Evolutionary conservation across 2,329 filamentous ascomycete genomes (phyloP).

Genomic region (Stagonosporopsis chrysanthemi): DNA sequence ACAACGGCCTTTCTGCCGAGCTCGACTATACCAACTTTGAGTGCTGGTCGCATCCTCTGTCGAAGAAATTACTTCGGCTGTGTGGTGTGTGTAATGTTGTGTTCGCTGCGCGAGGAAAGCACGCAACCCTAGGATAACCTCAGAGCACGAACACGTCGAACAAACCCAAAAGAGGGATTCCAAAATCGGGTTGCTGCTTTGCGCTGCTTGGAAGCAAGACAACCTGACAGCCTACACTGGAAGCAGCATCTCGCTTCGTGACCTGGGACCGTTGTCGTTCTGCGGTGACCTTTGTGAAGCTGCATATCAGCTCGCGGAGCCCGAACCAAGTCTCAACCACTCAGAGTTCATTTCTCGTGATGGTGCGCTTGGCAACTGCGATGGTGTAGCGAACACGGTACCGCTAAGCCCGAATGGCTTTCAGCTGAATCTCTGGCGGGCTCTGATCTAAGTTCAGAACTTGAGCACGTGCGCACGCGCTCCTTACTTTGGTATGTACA

Average conservation of each 20-base stretch:
- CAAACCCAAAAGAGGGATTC: too few species aligned
- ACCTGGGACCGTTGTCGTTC: neutral
- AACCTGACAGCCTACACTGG: too few species aligned
- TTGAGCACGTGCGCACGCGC: neutral
- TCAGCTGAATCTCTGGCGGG: slow-evolving; percentile 1
- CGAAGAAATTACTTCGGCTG: too few species aligned
- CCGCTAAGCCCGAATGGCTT: neutral
- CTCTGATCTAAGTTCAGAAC: neutral
- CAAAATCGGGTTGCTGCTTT: neutral
- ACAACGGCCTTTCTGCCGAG: too few species aligned
- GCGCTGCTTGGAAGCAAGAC: too few species aligned
- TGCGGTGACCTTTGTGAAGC: neutral
- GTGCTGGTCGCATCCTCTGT: too few species aligned
- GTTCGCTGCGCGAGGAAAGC: too few species aligned
- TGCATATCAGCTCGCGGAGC: neutral
- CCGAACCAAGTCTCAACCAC: neutral
- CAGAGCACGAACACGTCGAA: too few species aligned
- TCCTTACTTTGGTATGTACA: slow-evolving; percentile 1
- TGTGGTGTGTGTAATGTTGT: too few species aligned
- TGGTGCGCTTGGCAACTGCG: neutral
- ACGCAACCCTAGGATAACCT: too few species aligned
- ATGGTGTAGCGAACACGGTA: slow-evolving; percentile 5
- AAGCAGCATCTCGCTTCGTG: neutral
- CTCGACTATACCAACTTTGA: too few species aligned
- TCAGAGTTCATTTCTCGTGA: neutral